Evolutionary conservation across 768 basidiomycete species (phyloP).

Genomic region (Xerocomus potaroensis): DNA sequence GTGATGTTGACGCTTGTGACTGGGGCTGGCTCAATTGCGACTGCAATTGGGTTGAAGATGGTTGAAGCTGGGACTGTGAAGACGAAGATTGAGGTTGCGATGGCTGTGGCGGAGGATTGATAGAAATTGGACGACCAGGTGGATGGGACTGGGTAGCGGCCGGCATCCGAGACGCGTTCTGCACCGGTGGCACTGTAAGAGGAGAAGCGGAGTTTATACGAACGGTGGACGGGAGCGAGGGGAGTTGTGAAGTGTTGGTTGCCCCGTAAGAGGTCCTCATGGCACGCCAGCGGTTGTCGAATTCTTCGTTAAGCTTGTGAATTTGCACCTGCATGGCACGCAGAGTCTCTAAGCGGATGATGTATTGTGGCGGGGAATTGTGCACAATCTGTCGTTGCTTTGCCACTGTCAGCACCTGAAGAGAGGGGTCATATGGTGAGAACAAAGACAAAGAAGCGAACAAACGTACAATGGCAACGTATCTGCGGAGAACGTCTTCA

Average conservation of each 20-base stretch:
- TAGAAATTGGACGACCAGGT: conserved; percentile 30
- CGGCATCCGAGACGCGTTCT: conserved; percentile 15
- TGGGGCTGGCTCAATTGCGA: conserved; percentile 8
- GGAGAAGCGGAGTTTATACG: conserved; percentile 8
- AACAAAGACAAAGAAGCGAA: conserved; percentile 10
- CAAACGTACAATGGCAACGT: conserved; percentile 50
- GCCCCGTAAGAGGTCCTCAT: conserved; percentile 17
- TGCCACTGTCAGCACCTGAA: conserved; percentile 41
- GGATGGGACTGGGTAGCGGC: conserved; percentile 22
- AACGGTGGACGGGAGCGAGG: too few relatives aligned
- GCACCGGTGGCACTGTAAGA: conserved; percentile 15
- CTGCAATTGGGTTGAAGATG: conserved; percentile 6
- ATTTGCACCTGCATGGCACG: conserved; percentile 44
- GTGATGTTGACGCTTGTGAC: conserved; percentile 3
- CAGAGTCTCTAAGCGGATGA: conserved; percentile 36
- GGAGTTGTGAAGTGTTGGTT: conserved; percentile 5
- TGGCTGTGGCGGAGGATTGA: conserved; percentile 23
- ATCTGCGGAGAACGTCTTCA: conserved; percentile 45
- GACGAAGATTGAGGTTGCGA: conserved; percentile 9
- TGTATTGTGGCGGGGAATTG: conserved; percentile 26
- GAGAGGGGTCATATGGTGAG: conserved; percentile 7
- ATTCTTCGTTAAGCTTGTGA: conserved; percentile 38
- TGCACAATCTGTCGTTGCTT: conserved; percentile 30
- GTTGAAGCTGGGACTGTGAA: conserved; percentile 8
- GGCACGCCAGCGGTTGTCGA: conserved; percentile 28